Percentiles rank a stretch among this genome's conserved stretches.
phyloP scores from a whole-genome alignment of 805 yeast genomes.

The Ogataea henricii region DNA sequence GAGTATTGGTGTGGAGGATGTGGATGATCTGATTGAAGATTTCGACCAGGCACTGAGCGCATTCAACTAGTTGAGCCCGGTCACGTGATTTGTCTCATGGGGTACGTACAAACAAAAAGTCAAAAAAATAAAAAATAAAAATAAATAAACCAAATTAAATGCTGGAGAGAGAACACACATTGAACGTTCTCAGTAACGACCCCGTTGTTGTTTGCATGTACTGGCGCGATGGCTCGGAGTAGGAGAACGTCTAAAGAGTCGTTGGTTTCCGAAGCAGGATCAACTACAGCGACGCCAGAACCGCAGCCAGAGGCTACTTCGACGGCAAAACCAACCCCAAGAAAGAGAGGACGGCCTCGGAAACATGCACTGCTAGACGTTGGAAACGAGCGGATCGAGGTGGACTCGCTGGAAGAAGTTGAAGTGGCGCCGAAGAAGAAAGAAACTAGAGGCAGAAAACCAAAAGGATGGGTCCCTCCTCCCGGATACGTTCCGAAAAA shows the following conservation, averaged over 20 bases:
- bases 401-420: slow-evolving; percentile 1
- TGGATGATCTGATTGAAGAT: slow-evolving; percentile 76
- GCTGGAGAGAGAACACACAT: no score
- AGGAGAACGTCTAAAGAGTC: no score
- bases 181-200: no score
- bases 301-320: slow-evolving; percentile 17
- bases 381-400: slow-evolving; percentile 10
- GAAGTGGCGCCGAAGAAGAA: slow-evolving; percentile 6
- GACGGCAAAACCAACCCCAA: slow-evolving; percentile 15
- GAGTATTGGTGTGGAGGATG: slow-evolving; percentile 79
- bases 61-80: slow-evolving; percentile 4
- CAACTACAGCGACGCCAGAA: slow-evolving; percentile 11
- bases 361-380: not conserved
- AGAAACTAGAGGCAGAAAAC: slow-evolving; percentile 17
- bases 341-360: slow-evolving; percentile 3
- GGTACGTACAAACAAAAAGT: no score
- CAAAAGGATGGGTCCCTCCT: slow-evolving; percentile 21
- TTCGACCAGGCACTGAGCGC: slow-evolving; percentile 56
- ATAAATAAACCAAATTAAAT: not conserved
- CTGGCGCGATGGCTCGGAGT: no score
- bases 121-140: no score
- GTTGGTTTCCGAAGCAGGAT: not conserved
- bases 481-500: slow-evolving; percentile 6
- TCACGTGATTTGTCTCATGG: not conserved
- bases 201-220: no score